These are phyloP conservation scores for Cyberlindnera subsufficiens DNA, from an alignment of 805 yeast genomes.

Conservation along the genomic window DNA sequence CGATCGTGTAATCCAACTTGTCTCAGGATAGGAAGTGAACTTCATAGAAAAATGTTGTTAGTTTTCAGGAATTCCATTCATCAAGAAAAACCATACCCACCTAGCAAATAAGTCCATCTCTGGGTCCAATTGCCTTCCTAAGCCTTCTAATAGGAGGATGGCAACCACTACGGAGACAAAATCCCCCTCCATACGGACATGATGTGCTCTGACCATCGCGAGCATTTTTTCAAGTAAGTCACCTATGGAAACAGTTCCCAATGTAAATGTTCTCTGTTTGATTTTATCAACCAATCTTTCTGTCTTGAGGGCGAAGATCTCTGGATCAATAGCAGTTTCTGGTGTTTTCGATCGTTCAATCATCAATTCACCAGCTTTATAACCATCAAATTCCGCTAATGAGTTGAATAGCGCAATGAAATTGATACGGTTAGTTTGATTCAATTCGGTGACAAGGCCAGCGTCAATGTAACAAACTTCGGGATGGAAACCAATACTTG, in stretches of 20 bases:
- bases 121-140: slow-evolving; percentile 92
- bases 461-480: slow-evolving; percentile 90
- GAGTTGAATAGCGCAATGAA: slow-evolving; percentile 88
- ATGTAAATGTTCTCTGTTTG: slow-evolving; percentile 81
- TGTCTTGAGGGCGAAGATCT: slow-evolving; percentile 81
- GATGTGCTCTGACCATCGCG: slow-evolving; percentile 88
- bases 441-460: slow-evolving; percentile 88
- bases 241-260: slow-evolving; percentile 89
- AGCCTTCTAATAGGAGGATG: slow-evolving; percentile 84
- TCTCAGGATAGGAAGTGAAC: slow-evolving; percentile 40
- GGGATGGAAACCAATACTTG: slow-evolving; percentile 62
- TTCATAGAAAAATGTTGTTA: slow-evolving; percentile 9
- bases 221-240: slow-evolving; percentile 83
- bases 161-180: slow-evolving; percentile 95
- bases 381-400: slow-evolving; percentile 88
- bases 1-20: slow-evolving; percentile 73
- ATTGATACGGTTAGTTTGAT: slow-evolving; percentile 69
- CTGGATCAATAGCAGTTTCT: slow-evolving; percentile 79
- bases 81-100: slow-evolving; percentile 56
- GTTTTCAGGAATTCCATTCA: slow-evolving; percentile 29
- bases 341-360: slow-evolving; percentile 93
- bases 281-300: slow-evolving; percentile 77
- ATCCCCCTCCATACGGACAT: slow-evolving; percentile 97
- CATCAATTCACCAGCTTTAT: slow-evolving; percentile 92
- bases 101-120: slow-evolving; percentile 91